phyloP scores from a whole-genome alignment of 139 green algal species.

The Chlamydomonas sphaeroides region DNA sequence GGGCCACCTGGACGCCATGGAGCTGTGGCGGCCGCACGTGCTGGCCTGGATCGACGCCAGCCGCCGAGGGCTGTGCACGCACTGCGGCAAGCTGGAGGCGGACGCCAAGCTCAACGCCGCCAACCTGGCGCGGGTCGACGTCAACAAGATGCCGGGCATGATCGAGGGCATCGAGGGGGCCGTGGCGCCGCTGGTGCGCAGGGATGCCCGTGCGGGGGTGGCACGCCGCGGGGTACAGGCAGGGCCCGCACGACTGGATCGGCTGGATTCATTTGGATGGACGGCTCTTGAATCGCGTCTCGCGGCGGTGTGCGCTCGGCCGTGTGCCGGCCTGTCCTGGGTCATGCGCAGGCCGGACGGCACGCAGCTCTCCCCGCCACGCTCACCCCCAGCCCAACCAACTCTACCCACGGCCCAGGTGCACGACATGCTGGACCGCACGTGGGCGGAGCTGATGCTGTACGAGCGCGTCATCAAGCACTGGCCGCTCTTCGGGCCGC shows the following conservation, averaged over 20 bases:
- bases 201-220: no score
- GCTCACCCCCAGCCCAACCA: no score
- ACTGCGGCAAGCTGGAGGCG: conserved; percentile 49
- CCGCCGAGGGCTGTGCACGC: conserved; percentile 13
- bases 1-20: conserved; percentile 55
- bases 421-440: conserved; percentile 38
- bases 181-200: conserved; percentile 34
- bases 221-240: no score
- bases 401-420: neutral
- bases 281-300: no score
- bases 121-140: conserved; percentile 33
- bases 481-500: conserved; percentile 59
- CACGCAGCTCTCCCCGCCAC: no score
- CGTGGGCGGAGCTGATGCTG: conserved; percentile 39
- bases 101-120: conserved; percentile 49
- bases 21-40: conserved; percentile 59
- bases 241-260: no score
- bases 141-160: conserved; percentile 37
- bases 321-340: no score
- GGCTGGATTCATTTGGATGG: no score
- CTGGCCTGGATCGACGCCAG: conserved; percentile 50
- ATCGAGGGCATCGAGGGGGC: conserved; percentile 40
- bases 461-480: conserved; percentile 60
- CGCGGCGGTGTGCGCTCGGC: no score
- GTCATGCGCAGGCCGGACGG: no score